Conservation (phyloP, 2,329 filamentous ascomycete species). For the Trichoderma sp. region DNA sequence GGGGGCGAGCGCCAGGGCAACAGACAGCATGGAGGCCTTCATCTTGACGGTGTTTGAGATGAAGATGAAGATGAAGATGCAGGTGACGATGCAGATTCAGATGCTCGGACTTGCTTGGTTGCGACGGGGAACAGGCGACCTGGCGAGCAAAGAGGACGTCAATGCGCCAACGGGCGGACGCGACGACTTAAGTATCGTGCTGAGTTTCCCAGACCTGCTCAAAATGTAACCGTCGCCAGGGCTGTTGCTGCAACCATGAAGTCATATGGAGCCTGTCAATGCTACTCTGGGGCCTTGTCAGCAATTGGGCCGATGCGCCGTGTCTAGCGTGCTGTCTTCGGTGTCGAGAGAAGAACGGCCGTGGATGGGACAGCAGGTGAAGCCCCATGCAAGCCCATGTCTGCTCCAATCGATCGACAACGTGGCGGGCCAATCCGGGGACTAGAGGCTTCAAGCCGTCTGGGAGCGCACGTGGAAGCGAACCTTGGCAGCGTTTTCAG, state of each 20-base stretch:
- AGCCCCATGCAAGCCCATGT: conserved; percentile 14
- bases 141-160: background rate
- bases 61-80: background rate
- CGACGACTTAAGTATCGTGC: background rate
- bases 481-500: background rate
- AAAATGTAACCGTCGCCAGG: conserved; percentile 3
- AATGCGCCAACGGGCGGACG: background rate
- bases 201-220: background rate
- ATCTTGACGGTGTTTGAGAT: conserved; percentile 26
- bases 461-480: conserved; percentile 3
- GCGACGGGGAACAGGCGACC: background rate
- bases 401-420: conserved; percentile 32
- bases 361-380: background rate
- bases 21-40: conserved; percentile 33
- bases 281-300: conserved; percentile 13
- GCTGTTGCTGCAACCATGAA: background rate
- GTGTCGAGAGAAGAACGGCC: conserved; percentile 16
- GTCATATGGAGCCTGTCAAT: conserved; percentile 10
- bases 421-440: conserved; percentile 26
- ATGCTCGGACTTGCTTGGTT: background rate
- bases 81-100: background rate
- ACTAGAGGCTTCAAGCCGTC: background rate
- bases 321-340: conserved; percentile 11
- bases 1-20: conserved; percentile 32
- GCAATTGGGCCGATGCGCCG: conserved; percentile 15